Conservation (phyloP, 2,329 filamentous ascomycete species). For the Clonostachys rosea region DNA sequence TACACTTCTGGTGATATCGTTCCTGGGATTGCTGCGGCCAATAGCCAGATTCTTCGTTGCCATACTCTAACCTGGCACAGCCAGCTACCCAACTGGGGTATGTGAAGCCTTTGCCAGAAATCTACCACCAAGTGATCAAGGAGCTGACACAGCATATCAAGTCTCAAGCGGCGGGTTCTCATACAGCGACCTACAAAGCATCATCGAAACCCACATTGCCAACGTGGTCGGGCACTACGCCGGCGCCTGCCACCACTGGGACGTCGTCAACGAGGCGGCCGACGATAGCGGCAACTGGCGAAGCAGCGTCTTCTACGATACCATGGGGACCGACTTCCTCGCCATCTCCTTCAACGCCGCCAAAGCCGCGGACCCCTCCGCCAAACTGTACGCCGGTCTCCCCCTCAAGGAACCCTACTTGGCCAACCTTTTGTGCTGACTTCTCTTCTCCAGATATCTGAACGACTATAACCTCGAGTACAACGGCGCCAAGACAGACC, state of each 20-base stretch:
- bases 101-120: not conserved
- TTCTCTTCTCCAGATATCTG: slow-evolving; percentile 7
- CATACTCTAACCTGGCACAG: slow-evolving; percentile 46
- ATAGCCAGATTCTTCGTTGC: slow-evolving; percentile 52
- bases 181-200: slow-evolving; percentile 10
- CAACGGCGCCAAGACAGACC: slow-evolving; percentile 38
- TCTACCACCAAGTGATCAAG: not conserved
- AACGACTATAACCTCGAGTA: slow-evolving; percentile 59
- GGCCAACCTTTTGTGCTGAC: slow-evolving; percentile 6
- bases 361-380: slow-evolving; percentile 44
- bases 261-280: slow-evolving; percentile 50
- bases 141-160: slow-evolving; percentile 1
- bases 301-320: slow-evolving; percentile 46
- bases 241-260: slow-evolving; percentile 42
- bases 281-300: slow-evolving; percentile 52
- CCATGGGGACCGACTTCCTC: slow-evolving; percentile 52
- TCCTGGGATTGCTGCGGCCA: slow-evolving; percentile 37
- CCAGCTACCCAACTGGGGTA: not conserved
- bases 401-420: too few species aligned
- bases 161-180: slow-evolving; percentile 6
- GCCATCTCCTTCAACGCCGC: slow-evolving; percentile 52
- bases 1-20: slow-evolving; percentile 53
- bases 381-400: slow-evolving; percentile 36
- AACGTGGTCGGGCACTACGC: slow-evolving; percentile 36
- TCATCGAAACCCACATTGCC: slow-evolving; percentile 46